Percentiles rank a stretch among this genome's conserved stretches.
These are phyloP conservation scores for Comarum palustre DNA, from an alignment of 306 rosid genomes.

Conservation along the genomic window DNA sequence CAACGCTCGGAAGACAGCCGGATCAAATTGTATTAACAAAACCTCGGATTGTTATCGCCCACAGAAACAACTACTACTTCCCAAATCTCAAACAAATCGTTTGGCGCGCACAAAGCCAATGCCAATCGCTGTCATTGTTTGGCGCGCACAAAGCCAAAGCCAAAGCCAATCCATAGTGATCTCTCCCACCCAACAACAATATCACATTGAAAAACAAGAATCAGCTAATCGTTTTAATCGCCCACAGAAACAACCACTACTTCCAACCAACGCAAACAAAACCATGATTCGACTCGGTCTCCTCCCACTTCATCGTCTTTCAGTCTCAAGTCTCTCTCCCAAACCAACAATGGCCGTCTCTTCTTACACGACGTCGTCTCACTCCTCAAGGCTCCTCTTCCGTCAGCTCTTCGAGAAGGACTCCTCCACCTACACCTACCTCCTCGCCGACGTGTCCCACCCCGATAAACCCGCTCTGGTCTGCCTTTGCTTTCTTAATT, in stretches of 20 bases:
- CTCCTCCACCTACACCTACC: conserved; percentile 83
- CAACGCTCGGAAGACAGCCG: too few species aligned
- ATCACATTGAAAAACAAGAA: background rate
- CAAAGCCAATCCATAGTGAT: background rate
- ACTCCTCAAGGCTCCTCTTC: conserved; percentile 54
- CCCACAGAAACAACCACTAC: background rate
- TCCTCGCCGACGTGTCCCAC: conserved; percentile 76
- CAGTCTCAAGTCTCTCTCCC: background rate
- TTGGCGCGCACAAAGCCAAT: too few species aligned
- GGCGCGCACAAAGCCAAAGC: background rate
- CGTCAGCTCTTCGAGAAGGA: conserved; percentile 97
- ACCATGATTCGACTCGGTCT: conserved; percentile 18
- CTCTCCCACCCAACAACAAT: background rate
- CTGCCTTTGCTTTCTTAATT: background rate
- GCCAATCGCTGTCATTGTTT: background rate
- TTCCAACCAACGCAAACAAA: background rate
- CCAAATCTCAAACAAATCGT: too few species aligned
- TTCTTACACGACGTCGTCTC: conserved; percentile 28
- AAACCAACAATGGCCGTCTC: conserved; percentile 19
- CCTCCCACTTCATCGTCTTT: background rate
- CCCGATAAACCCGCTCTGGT: conserved; percentile 80
- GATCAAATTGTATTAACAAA: too few species aligned
- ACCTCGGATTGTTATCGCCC: too few species aligned
- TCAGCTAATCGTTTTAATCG: background rate
- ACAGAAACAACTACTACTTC: too few species aligned